These are phyloP conservation scores for Neurospora terricola DNA, from an alignment of 495 filamentous ascomycete genomes.

Conservation along the genomic window DNA sequence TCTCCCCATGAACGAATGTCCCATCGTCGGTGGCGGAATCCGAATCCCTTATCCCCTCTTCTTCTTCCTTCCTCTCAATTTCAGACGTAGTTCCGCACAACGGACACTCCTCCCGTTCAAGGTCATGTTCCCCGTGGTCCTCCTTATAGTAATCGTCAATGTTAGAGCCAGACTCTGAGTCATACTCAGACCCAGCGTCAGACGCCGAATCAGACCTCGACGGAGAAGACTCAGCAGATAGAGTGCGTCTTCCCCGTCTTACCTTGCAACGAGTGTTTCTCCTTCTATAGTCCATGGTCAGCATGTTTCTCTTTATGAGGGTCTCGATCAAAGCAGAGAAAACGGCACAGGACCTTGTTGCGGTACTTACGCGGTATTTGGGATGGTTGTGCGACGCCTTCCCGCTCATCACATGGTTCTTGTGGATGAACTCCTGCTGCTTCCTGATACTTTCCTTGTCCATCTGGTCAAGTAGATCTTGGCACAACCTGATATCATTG, in stretches of 20 bases:
- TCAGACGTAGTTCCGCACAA: background rate
- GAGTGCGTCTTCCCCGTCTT: slow-evolving; percentile 83
- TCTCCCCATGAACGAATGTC: background rate
- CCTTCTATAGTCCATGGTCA: slow-evolving; percentile 35
- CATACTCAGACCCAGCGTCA: background rate
- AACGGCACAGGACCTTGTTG: slow-evolving; percentile 9
- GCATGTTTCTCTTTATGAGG: slow-evolving; percentile 1
- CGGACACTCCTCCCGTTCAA: background rate
- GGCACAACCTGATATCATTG: slow-evolving; percentile 59
- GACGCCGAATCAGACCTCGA: background rate
- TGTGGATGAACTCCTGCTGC: slow-evolving; percentile 54
- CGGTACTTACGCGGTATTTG: slow-evolving; percentile 40
- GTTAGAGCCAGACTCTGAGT: background rate
- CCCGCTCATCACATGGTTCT: slow-evolving; percentile 43
- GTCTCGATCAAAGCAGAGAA: background rate
- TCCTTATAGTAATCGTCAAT: background rate
- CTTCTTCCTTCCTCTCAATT: background rate
- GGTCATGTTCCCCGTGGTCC: background rate
- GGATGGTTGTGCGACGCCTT: slow-evolving; percentile 51
- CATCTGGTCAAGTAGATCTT: slow-evolving; percentile 60
- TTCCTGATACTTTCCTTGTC: slow-evolving; percentile 55
- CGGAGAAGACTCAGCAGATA: slow-evolving; percentile 45
- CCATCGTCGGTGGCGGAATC: background rate
- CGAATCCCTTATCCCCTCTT: background rate
- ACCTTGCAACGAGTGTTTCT: slow-evolving; percentile 78